Evolutionary conservation across 306 rosid genomes (phyloP), one percentile per base, ranked within the genome.

Genomic region (Rosa rugosa): DNA sequence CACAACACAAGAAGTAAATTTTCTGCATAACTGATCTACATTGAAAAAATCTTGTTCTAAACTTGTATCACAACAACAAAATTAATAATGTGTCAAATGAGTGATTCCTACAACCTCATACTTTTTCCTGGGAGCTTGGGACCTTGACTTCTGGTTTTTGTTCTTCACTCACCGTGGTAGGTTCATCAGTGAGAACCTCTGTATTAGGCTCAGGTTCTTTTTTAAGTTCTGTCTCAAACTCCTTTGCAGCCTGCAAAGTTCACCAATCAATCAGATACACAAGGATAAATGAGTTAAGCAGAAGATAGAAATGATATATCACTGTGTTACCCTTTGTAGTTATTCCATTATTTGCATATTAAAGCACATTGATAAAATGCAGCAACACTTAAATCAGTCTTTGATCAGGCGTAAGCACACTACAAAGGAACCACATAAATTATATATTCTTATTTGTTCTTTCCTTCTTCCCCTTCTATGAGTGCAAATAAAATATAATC

Each of bases 201-300:
- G 31, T 68, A 0, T 2, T 51, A 41, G 90, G 66, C 47, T 84
- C 94, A 1, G 98, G 96, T 71, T 90, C 95, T 75, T 82, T 89
- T 82, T 90, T 95, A 71, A 95, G 83, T 90, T 95, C 99, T 0
- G 96, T 83, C 76, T 95, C 99, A 57, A 95, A 95, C 87, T 95
- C 99, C 87, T 93, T 95, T 13, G 99, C 99, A 5, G 99, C 99
- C 99, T 95, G 86, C 40, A 83, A 82, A 40, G 81, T 79, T 69
- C 23, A 83, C 73, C 79, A 60, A 80, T 34, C 27, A 56, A 44
- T 72, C 56, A 85, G 67, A 65, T 34, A 66, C 16, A 60, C 51
- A 60, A 78, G 25, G 69, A 73, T 44, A 76, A 69, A 38, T 6
- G 9, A 45, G 38, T 38, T 36, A 40, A 71, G 69, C 14, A 31